phyloP scores from a whole-genome alignment of 768 basidiomycete genomes.

The Rhodotorula paludigena region DNA sequence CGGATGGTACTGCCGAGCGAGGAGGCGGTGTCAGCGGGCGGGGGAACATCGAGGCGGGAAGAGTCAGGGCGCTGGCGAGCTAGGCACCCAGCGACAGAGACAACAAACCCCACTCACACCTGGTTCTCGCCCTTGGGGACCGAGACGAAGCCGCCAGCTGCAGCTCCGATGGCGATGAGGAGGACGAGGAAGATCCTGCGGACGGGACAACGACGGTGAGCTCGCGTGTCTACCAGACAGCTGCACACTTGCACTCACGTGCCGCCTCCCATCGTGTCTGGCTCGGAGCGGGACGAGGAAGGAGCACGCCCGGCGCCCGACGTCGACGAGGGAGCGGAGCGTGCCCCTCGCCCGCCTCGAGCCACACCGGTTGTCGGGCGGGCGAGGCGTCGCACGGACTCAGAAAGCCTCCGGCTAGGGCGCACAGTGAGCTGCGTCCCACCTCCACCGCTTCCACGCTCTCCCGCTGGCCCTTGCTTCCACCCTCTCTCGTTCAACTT shows the following conservation, averaged over 20 bases:
- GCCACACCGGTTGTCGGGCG: too few relatives aligned
- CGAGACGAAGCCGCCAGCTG: constrained; percentile 58
- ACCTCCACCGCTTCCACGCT: too few relatives aligned
- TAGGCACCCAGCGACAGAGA: background rate
- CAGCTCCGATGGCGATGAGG: constrained; percentile 61
- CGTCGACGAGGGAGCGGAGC: too few relatives aligned
- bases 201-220: background rate
- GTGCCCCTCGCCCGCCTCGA: too few relatives aligned
- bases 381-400: too few relatives aligned
- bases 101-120: constrained; percentile 61
- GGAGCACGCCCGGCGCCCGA: too few relatives aligned
- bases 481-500: too few relatives aligned
- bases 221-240: too few relatives aligned
- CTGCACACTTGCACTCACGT: background rate
- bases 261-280: constrained; percentile 4
- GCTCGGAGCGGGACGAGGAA: too few relatives aligned
- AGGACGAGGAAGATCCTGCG: constrained; percentile 46
- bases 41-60: background rate
- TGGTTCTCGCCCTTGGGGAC: constrained; percentile 84
- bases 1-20: constrained; percentile 64
- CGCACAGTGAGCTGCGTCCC: too few relatives aligned
- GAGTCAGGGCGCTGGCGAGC: background rate
- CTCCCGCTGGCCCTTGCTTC: too few relatives aligned
- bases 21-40: background rate
- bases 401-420: too few relatives aligned